Base-by-base conservation (phyloP, 441 rosid genomes). In the Pelargonium fulgidum region DNA sequence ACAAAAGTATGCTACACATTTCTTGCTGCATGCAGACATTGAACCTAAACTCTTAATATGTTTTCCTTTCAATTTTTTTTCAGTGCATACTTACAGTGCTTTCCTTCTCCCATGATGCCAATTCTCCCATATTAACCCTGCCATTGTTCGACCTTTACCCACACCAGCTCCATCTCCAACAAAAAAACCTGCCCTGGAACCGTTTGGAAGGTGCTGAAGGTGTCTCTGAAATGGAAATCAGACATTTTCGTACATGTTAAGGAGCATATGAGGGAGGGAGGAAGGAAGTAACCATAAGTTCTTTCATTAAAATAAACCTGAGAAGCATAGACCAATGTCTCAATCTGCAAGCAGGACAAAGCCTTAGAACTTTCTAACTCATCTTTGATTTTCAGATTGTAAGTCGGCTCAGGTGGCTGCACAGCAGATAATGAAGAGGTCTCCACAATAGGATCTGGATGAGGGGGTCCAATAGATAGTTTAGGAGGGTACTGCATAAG, bases 81-180 rank as follows among this genome's bases (percentile, higher is more conserved):
- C 24, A 56, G 20, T 7, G 19, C 62, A 56, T 56, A 79, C 97
- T 82, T 81, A 94, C 99, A 94, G 71, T 62, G 86, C 84, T 87
- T 90, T 94, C 80, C 80, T 85, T 84, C 96, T 87, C 74, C 86
- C 88, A 69, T 75, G 89, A 70, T 79, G 87, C 99, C 99, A 91
- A 73, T 94, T 94, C 81, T 94, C 99, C 96, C 89, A 90, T 79
- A 94, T 91, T 74, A 94, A 79, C 69, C 99, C 99, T 6, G 96
- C 99, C 83, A 94, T 83, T 63, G 99, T 94, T 65, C 99, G 87
- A 68, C 99, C 99, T 85, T 94, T 94, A 65, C 99, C 97, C 74
- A 94, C 96, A 74, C 99, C 99, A 83, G 99, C 97, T 78, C 99
- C 99, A 78, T 94, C 99, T 83, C 99, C 99, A 79, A 91, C 70